A percentile compares a stretch with the other conserved stretches of the same genome.
Evolutionary conservation across 805 yeast species (phyloP).

Genomic region (Yamadazyma kitorensis): DNA sequence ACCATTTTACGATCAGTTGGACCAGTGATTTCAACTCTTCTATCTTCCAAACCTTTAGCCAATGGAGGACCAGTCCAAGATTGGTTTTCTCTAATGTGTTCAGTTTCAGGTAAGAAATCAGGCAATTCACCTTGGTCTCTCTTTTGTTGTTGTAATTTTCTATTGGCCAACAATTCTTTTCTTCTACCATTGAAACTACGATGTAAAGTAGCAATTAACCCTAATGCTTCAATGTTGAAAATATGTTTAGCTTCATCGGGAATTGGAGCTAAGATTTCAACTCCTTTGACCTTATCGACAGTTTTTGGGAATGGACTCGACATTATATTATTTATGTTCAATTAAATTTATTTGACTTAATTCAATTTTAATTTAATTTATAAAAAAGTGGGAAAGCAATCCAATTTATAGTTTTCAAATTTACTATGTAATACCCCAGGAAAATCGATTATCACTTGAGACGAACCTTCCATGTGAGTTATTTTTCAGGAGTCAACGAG

Average conservation of each 20-base stretch:
- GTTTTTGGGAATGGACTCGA: slow-evolving; percentile 45
- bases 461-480: no score
- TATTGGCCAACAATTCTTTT: slow-evolving; percentile 54
- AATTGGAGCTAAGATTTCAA: slow-evolving; percentile 52
- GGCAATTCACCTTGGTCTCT: slow-evolving; percentile 63
- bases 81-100: slow-evolving; percentile 63
- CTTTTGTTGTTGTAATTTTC: slow-evolving; percentile 57
- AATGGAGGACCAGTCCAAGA: slow-evolving; percentile 74
- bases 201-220: slow-evolving; percentile 69
- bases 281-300: slow-evolving; percentile 46
- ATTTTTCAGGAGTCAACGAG: no score
- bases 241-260: slow-evolving; percentile 50
- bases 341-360: no score
- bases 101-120: slow-evolving; percentile 68
- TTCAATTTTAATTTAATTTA: slow-evolving; percentile 4
- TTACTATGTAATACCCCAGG: no score
- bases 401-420: slow-evolving; percentile 12
- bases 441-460: no score
- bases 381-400: slow-evolving; percentile 12
- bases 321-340: no score
- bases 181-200: slow-evolving; percentile 67
- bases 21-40: slow-evolving; percentile 82
- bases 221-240: slow-evolving; percentile 60
- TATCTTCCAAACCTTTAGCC: slow-evolving; percentile 69
- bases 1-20: slow-evolving; percentile 85